These are phyloP conservation scores for Naganishia liquefaciens DNA, from an alignment of 1,284 basidiomycete genomes.

Conservation along the genomic window DNA sequence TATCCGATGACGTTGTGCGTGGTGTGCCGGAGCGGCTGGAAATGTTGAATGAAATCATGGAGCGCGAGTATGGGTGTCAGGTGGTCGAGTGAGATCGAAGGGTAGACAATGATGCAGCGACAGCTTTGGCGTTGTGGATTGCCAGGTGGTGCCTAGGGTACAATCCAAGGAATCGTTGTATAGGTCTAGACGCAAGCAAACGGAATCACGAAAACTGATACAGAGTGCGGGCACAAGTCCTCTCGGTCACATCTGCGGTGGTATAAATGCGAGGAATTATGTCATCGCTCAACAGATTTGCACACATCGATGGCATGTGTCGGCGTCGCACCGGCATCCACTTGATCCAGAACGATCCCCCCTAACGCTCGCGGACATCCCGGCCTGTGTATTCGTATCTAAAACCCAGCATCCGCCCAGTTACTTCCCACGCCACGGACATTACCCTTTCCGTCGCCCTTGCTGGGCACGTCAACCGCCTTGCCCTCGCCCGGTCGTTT, in stretches of 20 bases:
- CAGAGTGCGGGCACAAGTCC: too few species aligned
- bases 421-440: constrained; percentile 31
- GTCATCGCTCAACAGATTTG: too few species aligned
- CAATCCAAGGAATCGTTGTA: too few species aligned
- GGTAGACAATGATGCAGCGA: not conserved
- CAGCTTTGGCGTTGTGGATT: too few species aligned
- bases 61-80: not conserved
- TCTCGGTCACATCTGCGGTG: too few species aligned
- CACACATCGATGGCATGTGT: not conserved
- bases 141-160: too few species aligned
- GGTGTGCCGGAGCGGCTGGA: constrained; percentile 63
- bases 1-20: constrained; percentile 64
- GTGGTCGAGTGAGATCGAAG: not conserved
- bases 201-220: too few species aligned
- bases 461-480: not conserved
- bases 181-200: too few species aligned
- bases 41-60: constrained; percentile 53
- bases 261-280: too few species aligned
- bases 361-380: not conserved
- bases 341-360: not conserved
- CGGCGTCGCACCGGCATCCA: not conserved
- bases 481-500: not conserved
- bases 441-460: constrained; percentile 9
- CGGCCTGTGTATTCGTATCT: not conserved
- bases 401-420: constrained; percentile 33